These are phyloP conservation scores for Samsoniella hepiali DNA, from an alignment of 2,329 filamentous ascomycete genomes.

Conservation along the genomic window DNA sequence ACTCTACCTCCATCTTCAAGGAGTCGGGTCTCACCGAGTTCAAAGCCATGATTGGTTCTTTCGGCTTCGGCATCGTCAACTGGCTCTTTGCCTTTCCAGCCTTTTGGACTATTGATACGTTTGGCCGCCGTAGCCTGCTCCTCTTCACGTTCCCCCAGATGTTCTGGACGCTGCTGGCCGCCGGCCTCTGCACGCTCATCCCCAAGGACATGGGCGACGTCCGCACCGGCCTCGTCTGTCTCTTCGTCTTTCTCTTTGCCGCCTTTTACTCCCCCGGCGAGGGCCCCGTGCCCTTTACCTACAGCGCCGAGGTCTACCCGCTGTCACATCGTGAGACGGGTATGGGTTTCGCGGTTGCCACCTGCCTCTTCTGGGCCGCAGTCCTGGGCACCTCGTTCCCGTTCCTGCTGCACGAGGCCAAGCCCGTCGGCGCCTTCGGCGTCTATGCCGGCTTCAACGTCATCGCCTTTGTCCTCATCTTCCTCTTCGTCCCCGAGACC, in stretches of 20 bases:
- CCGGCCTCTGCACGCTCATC: conserved; percentile 53
- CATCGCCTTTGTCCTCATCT: conserved; percentile 53
- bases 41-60: conserved; percentile 55
- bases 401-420: conserved; percentile 46
- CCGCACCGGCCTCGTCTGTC: conserved; percentile 45
- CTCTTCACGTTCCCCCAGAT: conserved; percentile 43
- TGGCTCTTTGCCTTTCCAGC: conserved; percentile 58
- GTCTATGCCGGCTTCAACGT: conserved; percentile 56
- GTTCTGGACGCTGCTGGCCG: conserved; percentile 40
- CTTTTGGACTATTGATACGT: conserved; percentile 57
- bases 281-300: conserved; percentile 65
- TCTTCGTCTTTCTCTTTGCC: conserved; percentile 57
- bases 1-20: conserved; percentile 61
- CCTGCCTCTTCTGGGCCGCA: conserved; percentile 58
- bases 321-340: conserved; percentile 68
- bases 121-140: conserved; percentile 52
- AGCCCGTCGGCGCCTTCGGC: conserved; percentile 49
- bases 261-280: conserved; percentile 53
- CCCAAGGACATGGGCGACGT: conserved; percentile 32
- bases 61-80: conserved; percentile 57
- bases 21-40: conserved; percentile 55
- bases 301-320: conserved; percentile 67
- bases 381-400: conserved; percentile 62
- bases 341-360: conserved; percentile 68
- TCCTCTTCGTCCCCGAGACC: conserved; percentile 56